Percentiles rank a stretch among this genome's conserved stretches.
Conservation (phyloP, 1,139 yeast species). For the Kodamaea suecica region DNA sequence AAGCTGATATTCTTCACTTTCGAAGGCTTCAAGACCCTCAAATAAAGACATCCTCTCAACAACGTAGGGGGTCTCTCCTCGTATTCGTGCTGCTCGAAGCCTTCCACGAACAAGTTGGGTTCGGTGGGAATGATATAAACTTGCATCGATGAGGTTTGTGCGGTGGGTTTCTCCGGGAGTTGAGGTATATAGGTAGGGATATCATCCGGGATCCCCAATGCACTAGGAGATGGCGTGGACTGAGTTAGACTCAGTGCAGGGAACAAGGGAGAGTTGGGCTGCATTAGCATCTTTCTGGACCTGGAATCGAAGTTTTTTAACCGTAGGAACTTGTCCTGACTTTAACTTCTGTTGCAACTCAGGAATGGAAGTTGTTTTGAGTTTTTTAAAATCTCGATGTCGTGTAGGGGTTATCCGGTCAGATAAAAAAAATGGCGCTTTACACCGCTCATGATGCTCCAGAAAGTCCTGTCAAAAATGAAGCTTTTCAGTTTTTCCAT, state of each 20-base stretch:
- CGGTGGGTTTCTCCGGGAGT: conserved; percentile 48
- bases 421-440: no score
- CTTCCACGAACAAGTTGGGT: conserved; percentile 75
- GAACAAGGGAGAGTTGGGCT: conserved; percentile 28
- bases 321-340: no score
- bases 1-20: conserved; percentile 70
- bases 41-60: conserved; percentile 74
- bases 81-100: conserved; percentile 67
- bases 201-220: conserved; percentile 5
- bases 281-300: no score
- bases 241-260: conserved; percentile 31
- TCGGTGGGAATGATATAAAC: conserved; percentile 69
- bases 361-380: no score
- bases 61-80: conserved; percentile 74
- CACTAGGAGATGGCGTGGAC: conserved; percentile 6
- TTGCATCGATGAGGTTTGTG: conserved; percentile 47
- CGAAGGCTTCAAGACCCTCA: conserved; percentile 70
- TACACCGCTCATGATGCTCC: no score
- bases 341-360: no score
- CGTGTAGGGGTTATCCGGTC: no score
- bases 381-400: no score
- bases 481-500: no score
- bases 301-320: no score
- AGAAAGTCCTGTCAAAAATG: no score
- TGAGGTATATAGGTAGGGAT: conserved; percentile 28